Conservation (phyloP, 129 eudicot genomes). For the Arctium lappa region DNA sequence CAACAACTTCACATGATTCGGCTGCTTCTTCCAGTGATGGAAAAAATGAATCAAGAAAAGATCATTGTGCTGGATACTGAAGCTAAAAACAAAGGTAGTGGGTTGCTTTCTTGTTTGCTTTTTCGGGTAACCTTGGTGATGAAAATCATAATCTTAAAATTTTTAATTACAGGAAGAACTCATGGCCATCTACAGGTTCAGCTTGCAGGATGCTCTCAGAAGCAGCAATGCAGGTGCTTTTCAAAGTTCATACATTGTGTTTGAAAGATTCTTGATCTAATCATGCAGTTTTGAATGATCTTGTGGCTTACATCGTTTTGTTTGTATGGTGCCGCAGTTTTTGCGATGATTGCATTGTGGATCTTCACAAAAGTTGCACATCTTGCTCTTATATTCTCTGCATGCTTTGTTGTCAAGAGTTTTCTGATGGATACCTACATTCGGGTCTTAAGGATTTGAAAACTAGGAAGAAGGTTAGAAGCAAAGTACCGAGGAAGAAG, state of each 20-base stretch:
- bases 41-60: constrained; percentile 52
- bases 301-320: not conserved
- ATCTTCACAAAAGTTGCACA: constrained; percentile 73
- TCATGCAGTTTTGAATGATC: not conserved
- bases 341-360: constrained; percentile 59
- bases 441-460: constrained; percentile 15
- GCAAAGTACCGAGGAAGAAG: constrained; percentile 30
- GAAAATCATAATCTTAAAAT: not conserved
- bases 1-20: constrained; percentile 54
- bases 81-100: constrained; percentile 59
- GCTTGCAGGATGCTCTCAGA: constrained; percentile 29
- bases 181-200: constrained; percentile 37
- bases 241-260: not conserved
- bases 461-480: constrained; percentile 24
- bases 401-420: constrained; percentile 62
- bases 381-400: constrained; percentile 70
- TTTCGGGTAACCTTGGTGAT: not conserved
- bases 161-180: constrained; percentile 40
- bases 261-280: not conserved
- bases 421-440: constrained; percentile 37
- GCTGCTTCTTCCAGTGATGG: constrained; percentile 69
- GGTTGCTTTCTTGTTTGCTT: not conserved
- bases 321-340: constrained; percentile 39
- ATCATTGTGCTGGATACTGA: constrained; percentile 49
- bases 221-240: constrained; percentile 60